These are phyloP conservation scores for Backusella liffmaniae DNA, from an alignment of 192 early-diverging fungal species.

Conservation along the genomic window DNA sequence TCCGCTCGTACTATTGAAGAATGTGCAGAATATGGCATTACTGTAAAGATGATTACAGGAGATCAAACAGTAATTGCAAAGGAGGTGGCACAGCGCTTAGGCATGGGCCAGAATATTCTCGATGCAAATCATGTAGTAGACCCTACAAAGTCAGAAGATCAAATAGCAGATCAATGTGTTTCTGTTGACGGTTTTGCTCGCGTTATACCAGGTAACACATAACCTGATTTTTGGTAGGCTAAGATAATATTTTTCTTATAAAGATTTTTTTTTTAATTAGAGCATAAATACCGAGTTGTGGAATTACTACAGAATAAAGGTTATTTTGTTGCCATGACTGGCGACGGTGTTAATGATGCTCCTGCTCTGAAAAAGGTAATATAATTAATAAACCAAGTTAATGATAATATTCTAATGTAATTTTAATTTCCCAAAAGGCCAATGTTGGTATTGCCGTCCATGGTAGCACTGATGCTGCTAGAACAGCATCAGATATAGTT, in stretches of 20 bases:
- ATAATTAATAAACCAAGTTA: slow-evolving; percentile 66
- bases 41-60: slow-evolving; percentile 80
- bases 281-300: slow-evolving; percentile 78
- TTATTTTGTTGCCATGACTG: slow-evolving; percentile 68
- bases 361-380: slow-evolving; percentile 72
- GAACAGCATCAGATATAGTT: slow-evolving; percentile 79
- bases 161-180: slow-evolving; percentile 51
- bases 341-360: slow-evolving; percentile 85
- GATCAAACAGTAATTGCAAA: slow-evolving; percentile 75
- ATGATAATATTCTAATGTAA: slow-evolving; percentile 44
- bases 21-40: slow-evolving; percentile 61
- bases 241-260: background rate
- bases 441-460: slow-evolving; percentile 81
- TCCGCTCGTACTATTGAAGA: slow-evolving; percentile 67
- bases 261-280: slow-evolving; percentile 65
- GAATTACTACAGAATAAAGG: slow-evolving; percentile 65
- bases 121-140: slow-evolving; percentile 59
- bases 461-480: slow-evolving; percentile 75
- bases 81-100: slow-evolving; percentile 68
- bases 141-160: slow-evolving; percentile 42
- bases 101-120: slow-evolving; percentile 65
- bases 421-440: slow-evolving; percentile 27
- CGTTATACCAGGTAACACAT: slow-evolving; percentile 64
- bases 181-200: slow-evolving; percentile 76
- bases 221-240: slow-evolving; percentile 33